Base-by-base conservation (phyloP, 2,329 filamentous ascomycete genomes). In the Penicillium sp. region DNA sequence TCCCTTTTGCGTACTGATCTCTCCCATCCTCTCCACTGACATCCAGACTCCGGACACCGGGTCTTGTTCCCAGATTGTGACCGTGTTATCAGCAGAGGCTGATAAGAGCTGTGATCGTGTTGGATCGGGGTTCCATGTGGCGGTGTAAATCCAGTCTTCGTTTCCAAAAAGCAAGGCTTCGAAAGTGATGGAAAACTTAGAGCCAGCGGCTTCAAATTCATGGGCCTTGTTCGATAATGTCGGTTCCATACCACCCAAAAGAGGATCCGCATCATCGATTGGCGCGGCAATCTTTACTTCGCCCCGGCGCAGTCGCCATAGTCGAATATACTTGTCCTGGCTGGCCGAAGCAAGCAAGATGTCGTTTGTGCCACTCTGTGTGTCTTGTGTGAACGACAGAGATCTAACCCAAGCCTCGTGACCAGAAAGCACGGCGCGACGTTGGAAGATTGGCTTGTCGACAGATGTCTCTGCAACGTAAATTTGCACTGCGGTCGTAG, bases 91-190 rank as follows among this genome's bases (percentile, higher is more conserved):
- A 3, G 93, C 93, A 3, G 93, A 97, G 0, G 92, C 86, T 1
- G 92, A 91, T 3, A 98, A 80, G 7, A 96, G 80, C 59, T 87
- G 88, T 10, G 87, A 76, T 51, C 78, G 81, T 15, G 75, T 72
- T 12, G 71, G 63, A 38, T 75, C 67, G 6, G 77, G 76, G 51
- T 81, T 79, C 91, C 91, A 96, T 47, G 78, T 77, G 1, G 88
- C 85, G 48, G 88, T 95, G 70, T 95, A 97, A 49, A 98, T 92
- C 93, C 93, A 98, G 64, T 98, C 93, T 66, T 98, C 93, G 65
- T 98, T 93, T 7, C 93, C 93, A 2, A 98, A 81, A 5, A 98
- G 79, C 2, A 98, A 76, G 1, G 93, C 93, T 69, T 98, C 93
- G 59, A 98, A 97, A 0, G 90, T 95, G 48, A 95, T 78, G 6